phyloP scores from a whole-genome alignment of 805 yeast genomes.

The Sungouiozyma intestinalis region DNA sequence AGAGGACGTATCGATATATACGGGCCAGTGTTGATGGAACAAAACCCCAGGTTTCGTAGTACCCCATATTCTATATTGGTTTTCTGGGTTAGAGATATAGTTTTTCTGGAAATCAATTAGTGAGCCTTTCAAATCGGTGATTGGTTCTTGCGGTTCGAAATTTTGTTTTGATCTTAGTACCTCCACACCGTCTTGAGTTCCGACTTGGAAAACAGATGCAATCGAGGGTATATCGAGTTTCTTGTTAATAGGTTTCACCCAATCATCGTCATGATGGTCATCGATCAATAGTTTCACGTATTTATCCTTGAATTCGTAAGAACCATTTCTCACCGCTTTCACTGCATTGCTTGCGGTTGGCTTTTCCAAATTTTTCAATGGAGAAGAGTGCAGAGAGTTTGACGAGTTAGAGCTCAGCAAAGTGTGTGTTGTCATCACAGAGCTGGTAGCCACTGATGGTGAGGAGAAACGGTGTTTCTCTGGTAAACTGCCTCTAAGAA shows the following conservation, averaged over 20 bases:
- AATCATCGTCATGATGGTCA: slow-evolving; percentile 37
- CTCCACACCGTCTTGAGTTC: background rate
- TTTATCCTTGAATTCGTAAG: slow-evolving; percentile 29
- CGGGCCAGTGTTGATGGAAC: slow-evolving; percentile 46
- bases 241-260: slow-evolving; percentile 19
- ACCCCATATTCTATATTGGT: slow-evolving; percentile 71
- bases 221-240: background rate
- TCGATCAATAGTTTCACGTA: slow-evolving; percentile 38
- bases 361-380: background rate
- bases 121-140: slow-evolving; percentile 55
- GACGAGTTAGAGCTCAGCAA: background rate
- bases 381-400: background rate
- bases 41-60: slow-evolving; percentile 51
- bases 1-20: slow-evolving; percentile 72
- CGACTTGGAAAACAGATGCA: background rate
- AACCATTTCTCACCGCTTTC: background rate
- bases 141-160: slow-evolving; percentile 38
- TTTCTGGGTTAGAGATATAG: slow-evolving; percentile 54
- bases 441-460: background rate
- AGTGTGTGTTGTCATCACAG: background rate
- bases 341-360: background rate
- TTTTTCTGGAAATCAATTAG: slow-evolving; percentile 56
- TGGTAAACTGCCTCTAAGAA: background rate
- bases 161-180: slow-evolving; percentile 42
- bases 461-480: background rate